Base-by-base conservation (phyloP, 2,329 filamentous ascomycete species). In the Diaporthe destruens region DNA sequence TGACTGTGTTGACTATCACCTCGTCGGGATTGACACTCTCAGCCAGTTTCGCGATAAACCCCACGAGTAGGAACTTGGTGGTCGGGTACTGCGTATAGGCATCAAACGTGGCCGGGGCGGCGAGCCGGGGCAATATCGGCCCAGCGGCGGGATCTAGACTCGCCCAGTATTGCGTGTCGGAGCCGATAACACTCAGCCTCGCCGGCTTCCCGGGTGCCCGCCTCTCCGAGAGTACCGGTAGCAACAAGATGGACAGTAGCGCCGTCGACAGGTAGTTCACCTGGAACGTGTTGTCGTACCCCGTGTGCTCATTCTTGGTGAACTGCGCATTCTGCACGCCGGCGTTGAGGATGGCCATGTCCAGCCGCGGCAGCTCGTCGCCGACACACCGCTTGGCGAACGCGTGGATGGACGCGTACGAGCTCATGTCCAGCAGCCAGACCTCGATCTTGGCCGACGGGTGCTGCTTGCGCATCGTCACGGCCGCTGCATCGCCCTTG, bases 1-100 rank as follows among this genome's bases (percentile, higher is more conserved):
- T 79, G n/a, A 80, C 78, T 61, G 81, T 75, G 55, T 83, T 84
- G 63, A 84, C 75, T 25, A 82, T 74, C 0, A 83, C 79, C n/a
- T 83, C 78, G 5, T 80, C 71, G 0, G 80, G 39, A 0, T 71
- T 70, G 11, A 87, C 79, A 0, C 81, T 77, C 11, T 83, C 79
- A 1, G 79, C 78, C n/a, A 85, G 77, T 18, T 82, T 80, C 23
- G 83, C 12, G 5, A 71, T 7, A 12, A 71, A 71, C 9, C 44
- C 44, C n/a, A 14, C 8, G 16, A 36, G 29, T 2, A 71, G 59
- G 36, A 71, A 23, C 59, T 68, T 71, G 8, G 69, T 20, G 5
- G 25, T 32, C 34, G 16, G 16, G 20, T 71, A 71, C 39, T 69
- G 51, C 1, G 23, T 16, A 20, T 51, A 25, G 6, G 2, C 7